Percentiles rank a stretch among this genome's conserved stretches.
Conservation (phyloP, 768 basidiomycete genomes). For the Asterophora lycoperdoides region DNA sequence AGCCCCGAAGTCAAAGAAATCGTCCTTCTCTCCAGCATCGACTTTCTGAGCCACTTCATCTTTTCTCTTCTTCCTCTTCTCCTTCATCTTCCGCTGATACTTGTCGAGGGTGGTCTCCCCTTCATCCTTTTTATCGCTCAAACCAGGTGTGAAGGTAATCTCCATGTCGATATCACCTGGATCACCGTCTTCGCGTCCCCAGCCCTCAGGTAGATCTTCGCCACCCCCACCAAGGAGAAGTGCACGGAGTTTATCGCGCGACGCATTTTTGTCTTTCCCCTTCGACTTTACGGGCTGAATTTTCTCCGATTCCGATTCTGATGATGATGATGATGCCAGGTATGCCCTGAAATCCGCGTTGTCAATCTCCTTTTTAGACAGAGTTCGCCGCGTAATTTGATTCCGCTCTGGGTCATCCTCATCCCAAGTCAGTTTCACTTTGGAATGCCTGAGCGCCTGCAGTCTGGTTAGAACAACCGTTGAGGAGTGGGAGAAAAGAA, state of each 20-base stretch:
- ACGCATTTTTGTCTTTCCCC: constrained; percentile 36
- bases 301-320: constrained; percentile 48
- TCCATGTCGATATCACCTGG: constrained; percentile 78
- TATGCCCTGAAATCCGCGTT: constrained; percentile 85
- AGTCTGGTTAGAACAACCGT: not conserved
- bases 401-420: constrained; percentile 90
- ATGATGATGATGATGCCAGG: constrained; percentile 67
- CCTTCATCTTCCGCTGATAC: constrained; percentile 87
- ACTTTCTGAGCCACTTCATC: constrained; percentile 40
- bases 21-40: constrained; percentile 35
- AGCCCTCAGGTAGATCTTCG: constrained; percentile 78
- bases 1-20: constrained; percentile 68
- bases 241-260: constrained; percentile 70
- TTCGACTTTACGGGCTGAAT: constrained; percentile 13
- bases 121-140: constrained; percentile 50
- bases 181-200: constrained; percentile 50
- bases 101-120: constrained; percentile 88
- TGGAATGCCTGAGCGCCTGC: constrained; percentile 94
- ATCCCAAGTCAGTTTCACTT: constrained; percentile 98
- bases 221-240: constrained; percentile 61
- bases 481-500: not conserved
- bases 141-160: constrained; percentile 89
- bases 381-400: constrained; percentile 69
- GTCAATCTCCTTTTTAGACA: constrained; percentile 85
- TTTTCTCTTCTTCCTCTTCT: constrained; percentile 82